Evolutionary conservation across 805 yeast species (phyloP), one percentile per base, ranked within the genome.

Genomic region (Millerozyma acaciae): DNA sequence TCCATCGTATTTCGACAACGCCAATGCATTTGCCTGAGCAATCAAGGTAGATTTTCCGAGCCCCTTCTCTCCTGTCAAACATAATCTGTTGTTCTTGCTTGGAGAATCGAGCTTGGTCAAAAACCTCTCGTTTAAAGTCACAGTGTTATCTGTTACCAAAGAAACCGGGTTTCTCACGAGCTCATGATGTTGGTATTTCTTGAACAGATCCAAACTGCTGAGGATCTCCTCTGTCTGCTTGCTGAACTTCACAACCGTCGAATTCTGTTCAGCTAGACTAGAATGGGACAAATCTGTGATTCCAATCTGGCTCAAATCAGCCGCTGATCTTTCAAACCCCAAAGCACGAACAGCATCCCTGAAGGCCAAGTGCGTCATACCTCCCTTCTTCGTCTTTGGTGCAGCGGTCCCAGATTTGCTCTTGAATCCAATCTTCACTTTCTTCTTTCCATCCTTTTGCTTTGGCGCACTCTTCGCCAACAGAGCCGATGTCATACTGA

Each of bases 41-140:
- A 88, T 47, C 23, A 80, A 49, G 0, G 86, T 75, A 3, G 90
- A 75, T 62, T 88, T 89, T 6, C 97, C 97, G 8, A 75, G 69
- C 30, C 96, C 96, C 27, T 74, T 60, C 35, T 73, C 79, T 26
- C 95, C 95, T 14, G 74, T 53, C n/a, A 86, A 40, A 19, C 79
- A 62, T 19, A 72, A 46, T 45, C 81, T 68, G 49, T 77, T 81
- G 8, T 57, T 43, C 9, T 45, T 47, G 1, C 72, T 53, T 0
- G 63, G 29, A 0, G 38, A 32, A 3, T 46, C 40, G 16, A 72
- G 52, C 5, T 55, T 54, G 12, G 57, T 38, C 8, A 78, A 48
- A 28, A 78, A 56, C 1, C 60, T 49, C 16, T 60, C 44, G 8
- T 76, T 43, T 15, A 66, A 48, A 13, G 50, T 38, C 4, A 69